Evolutionary conservation across 345 rosid species (phyloP), one percentile per base, ranked within the genome.

Genomic region (Sisymbrium altissimum): DNA sequence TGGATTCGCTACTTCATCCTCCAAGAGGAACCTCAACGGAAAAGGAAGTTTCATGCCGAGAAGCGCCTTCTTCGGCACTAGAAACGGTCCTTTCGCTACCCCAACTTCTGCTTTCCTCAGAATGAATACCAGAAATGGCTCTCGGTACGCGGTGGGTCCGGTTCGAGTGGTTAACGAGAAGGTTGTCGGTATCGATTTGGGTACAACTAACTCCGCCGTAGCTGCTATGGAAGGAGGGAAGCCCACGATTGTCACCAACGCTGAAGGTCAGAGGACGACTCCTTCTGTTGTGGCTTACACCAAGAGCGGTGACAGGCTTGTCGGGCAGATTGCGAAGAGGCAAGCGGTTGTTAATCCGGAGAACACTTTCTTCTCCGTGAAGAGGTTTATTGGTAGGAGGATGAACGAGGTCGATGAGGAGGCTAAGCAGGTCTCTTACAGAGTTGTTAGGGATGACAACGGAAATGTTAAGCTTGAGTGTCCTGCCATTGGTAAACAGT

Each of bases 161-260:
- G 70, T 91, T 10, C 77, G 92, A 17, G 95, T 89, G 14, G 91
- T 84, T 50, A 84, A 80, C 55, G 99, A 95, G 86, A 95, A 95
- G 53, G 94, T 92, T 5, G 97, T 95, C 27, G 99, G 98, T 21
- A 96, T 96, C 61, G 99, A 96, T 81, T 70, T 90, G 65, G 99
- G 99, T 35, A 96, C 99, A 8, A 96, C 98, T 8, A 96, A 96
- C 68, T 96, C 99, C 14, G 98, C 98, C 0, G 99, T 90, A 30
- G 99, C 99, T 32, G 99, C 98, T 0, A 96, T 96, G 98, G 99
- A 96, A 79, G 99, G 99, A 60, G 99, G 99, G 18, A 90, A 96
- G 73, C 98, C 97, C 3, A 95, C 99, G 25, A 95, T 95, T 54
- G 97, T 95, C 11, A 88, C 98, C 1, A 92, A 95, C 73, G 97